Evolutionary conservation across 2,329 filamentous ascomycete species (phyloP), one percentile per base, ranked within the genome.

Genomic region (Chaetomium strumarium): DNA sequence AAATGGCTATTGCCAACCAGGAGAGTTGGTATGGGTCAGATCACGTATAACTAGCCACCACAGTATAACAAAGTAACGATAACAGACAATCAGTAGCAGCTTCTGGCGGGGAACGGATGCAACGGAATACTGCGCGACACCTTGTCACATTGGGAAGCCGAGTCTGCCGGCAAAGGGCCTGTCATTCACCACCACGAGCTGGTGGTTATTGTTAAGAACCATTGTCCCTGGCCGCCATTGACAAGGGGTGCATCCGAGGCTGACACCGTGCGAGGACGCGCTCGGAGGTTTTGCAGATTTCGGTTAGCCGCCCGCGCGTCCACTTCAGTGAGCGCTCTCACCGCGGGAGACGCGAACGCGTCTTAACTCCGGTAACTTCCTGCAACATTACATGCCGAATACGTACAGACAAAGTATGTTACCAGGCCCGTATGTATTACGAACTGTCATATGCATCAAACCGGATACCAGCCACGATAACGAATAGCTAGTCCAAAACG

Each of bases 71-170:
- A n/a, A n/a, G n/a, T 24, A 24, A 24, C 13, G 33, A 34, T 34
- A 12, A 11, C 13, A 34, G 12, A 3, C 12, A 12, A 10, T 14
- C 12, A 45, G 13, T 20, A 20, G n/a, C 20, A 14, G 20, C 24
- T 12, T 37, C 10, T 17, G 42, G 42, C 10, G 31, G n/a, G 38
- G 17, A 36, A 36, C 52, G 48, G 53, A 49, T 55, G 48, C 34
- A 17, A 13, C 52, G 52, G 48, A 31, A 46, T 13, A 33, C 31
- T 17, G 33, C 47, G 38, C 48, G 29, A 24, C 36, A 44, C 47
- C 38, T 34, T 48, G 52, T 44, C 19, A 33, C 34, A 38, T 47
- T 48, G 39, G 12, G 39, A n/a, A 17, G 29, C 46, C 14, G 43
- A 41, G 46, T 33, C 36, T 43, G 9, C 36, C n/a, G 31, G 16